Percentiles rank a stretch among this genome's conserved stretches.
phyloP scores from a whole-genome alignment of 2,329 filamentous ascomycete genomes.

The Aquanectria penicillioides region DNA sequence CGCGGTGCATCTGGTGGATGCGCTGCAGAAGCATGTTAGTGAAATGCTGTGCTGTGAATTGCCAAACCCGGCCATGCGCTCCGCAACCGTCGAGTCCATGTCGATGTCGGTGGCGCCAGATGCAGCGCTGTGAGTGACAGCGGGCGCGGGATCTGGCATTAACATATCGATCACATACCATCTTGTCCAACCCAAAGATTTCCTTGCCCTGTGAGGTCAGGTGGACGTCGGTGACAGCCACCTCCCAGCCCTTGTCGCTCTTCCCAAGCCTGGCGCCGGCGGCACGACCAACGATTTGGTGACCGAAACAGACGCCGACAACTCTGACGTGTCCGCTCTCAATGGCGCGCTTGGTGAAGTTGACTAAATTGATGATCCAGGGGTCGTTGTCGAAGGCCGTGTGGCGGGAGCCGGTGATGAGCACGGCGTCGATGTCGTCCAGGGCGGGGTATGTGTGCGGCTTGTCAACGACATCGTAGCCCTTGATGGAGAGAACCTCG shows the following conservation, averaged over 20 bases:
- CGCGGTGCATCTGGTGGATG: conserved; percentile 60
- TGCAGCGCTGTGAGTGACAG: too few species aligned
- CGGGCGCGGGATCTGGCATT: too few species aligned
- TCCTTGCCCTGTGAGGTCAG: conserved; percentile 52
- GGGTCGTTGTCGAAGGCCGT: conserved; percentile 54
- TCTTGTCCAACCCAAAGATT: conserved; percentile 50
- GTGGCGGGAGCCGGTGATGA: conserved; percentile 80
- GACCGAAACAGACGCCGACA: conserved; percentile 59
- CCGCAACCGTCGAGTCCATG: too few species aligned
- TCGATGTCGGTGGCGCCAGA: conserved; percentile 43
- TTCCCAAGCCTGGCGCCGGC: conserved; percentile 50
- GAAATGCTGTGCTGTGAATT: too few species aligned
- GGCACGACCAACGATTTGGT: conserved; percentile 58
- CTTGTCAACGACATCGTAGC: conserved; percentile 76
- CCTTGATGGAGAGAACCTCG: conserved; percentile 66
- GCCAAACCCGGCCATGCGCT: too few species aligned
- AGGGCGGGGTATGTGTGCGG: conserved; percentile 75
- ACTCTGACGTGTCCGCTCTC: conserved; percentile 68
- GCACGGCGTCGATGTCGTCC: conserved; percentile 80
- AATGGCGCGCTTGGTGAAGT: conserved; percentile 48
- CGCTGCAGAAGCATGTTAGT: conserved; percentile 50
- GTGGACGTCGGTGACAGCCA: conserved; percentile 53
- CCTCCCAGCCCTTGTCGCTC: conserved; percentile 55
- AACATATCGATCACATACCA: conserved; percentile 36
- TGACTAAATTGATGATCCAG: conserved; percentile 56